Evolutionary conservation across 371 early-diverging fungal genomes (phyloP).

Genomic region (Encephalitozoon hellem): DNA sequence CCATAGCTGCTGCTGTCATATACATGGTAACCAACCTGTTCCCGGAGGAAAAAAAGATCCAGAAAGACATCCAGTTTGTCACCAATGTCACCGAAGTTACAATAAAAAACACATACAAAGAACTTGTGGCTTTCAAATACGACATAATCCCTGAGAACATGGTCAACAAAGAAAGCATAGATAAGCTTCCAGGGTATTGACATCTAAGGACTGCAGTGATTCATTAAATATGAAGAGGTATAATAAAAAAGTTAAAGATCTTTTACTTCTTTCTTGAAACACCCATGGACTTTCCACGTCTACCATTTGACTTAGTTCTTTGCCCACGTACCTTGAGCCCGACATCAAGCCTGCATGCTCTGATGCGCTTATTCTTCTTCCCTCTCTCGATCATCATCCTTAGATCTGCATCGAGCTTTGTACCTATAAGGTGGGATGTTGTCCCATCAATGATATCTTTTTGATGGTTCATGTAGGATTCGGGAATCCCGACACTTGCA

Average conservation of each 20-base stretch:
- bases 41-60: conserved; percentile 54
- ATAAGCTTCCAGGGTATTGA: conserved; percentile 49
- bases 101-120: conserved; percentile 63
- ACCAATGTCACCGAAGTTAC: conserved; percentile 62
- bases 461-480: conserved; percentile 93
- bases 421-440: conserved; percentile 80
- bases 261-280: conserved; percentile 83
- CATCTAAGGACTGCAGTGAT: neutral
- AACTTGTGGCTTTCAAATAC: conserved; percentile 55
- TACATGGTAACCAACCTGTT: conserved; percentile 60
- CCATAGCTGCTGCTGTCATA: conserved; percentile 62
- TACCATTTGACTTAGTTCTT: conserved; percentile 92
- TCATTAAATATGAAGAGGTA: neutral
- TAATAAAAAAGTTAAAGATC: neutral
- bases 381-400: conserved; percentile 60
- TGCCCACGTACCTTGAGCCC: conserved; percentile 82
- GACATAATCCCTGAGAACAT: conserved; percentile 57
- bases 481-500: conserved; percentile 83
- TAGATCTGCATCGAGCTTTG: conserved; percentile 67
- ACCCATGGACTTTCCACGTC: conserved; percentile 86
- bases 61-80: conserved; percentile 59
- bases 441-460: conserved; percentile 85
- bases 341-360: conserved; percentile 55
- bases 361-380: conserved; percentile 59
- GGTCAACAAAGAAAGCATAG: conserved; percentile 44